Evolutionary conservation across 179 eudicot species (phyloP).

Genomic region (Beta macrorhiza): DNA sequence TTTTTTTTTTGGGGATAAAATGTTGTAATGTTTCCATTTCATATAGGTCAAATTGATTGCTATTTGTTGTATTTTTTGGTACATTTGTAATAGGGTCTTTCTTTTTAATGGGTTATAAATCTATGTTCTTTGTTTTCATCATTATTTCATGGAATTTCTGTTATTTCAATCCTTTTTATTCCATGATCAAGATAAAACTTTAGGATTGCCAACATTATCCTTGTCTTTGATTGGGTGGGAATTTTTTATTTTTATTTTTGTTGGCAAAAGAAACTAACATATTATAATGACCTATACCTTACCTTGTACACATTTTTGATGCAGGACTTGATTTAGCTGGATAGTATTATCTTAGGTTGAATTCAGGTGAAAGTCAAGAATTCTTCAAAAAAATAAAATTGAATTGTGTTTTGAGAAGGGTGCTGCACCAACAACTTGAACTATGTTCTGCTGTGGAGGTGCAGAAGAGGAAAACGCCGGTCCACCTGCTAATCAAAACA

Average conservation of each 20-base stretch:
- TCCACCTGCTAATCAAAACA: constrained; percentile 61
- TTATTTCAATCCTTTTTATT: not conserved
- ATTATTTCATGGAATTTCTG: too few relatives aligned
- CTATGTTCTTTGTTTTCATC: too few relatives aligned
- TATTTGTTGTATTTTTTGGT: too few relatives aligned
- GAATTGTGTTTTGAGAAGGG: constrained; percentile 9
- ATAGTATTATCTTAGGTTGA: constrained; percentile 11
- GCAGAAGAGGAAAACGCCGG: constrained; percentile 69
- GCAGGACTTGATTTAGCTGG: constrained; percentile 24
- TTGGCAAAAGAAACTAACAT: too few relatives aligned
- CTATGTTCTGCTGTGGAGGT: constrained; percentile 90
- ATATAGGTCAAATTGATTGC: too few relatives aligned
- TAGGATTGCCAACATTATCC: not conserved
- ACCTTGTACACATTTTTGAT: not conserved
- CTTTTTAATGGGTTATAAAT: too few relatives aligned
- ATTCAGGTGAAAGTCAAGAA: not conserved
- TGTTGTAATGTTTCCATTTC: not conserved
- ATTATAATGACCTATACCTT: too few relatives aligned
- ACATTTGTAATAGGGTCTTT: too few relatives aligned
- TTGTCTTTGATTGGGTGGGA: not conserved
- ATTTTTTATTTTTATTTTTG: too few relatives aligned
- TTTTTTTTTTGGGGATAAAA: not conserved
- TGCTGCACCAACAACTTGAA: constrained; percentile 38
- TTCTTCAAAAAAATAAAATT: not conserved
- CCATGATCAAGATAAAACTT: not conserved